phyloP scores from a whole-genome alignment of 2,329 filamentous ascomycete species.

The Aspergillus sp. region DNA sequence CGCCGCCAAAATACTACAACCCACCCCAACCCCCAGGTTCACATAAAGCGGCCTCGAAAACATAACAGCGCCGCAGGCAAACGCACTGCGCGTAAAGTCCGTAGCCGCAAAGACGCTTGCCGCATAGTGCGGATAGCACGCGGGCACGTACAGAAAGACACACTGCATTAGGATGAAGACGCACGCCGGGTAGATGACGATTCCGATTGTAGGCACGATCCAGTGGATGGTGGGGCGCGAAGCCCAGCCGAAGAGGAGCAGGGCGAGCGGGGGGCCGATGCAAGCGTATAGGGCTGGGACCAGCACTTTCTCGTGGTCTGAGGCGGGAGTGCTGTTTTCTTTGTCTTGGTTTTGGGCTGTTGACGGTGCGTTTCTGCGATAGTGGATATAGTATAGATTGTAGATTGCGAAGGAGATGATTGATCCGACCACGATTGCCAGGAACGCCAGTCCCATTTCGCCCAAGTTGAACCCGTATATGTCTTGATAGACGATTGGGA shows the following conservation, averaged over 20 bases:
- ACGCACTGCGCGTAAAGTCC: slow-evolving; percentile 35
- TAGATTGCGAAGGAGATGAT: slow-evolving; percentile 57
- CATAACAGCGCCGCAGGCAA: slow-evolving; percentile 43
- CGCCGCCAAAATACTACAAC: slow-evolving; percentile 39
- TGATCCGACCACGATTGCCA: not conserved
- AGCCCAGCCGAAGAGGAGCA: slow-evolving; percentile 55
- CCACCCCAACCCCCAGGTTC: slow-evolving; percentile 33
- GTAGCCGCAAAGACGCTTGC: slow-evolving; percentile 40
- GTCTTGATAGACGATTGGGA: slow-evolving; percentile 5
- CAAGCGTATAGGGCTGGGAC: slow-evolving; percentile 57
- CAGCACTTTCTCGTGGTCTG: slow-evolving; percentile 55
- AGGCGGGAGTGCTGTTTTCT: slow-evolving; percentile 51
- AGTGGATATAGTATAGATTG: slow-evolving; percentile 54
- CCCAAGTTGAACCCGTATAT: not conserved
- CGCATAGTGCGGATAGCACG: slow-evolving; percentile 32
- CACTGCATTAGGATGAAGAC: slow-evolving; percentile 48
- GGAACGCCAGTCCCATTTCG: not conserved
- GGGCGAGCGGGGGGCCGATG: slow-evolving; percentile 59
- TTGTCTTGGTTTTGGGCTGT: slow-evolving; percentile 50
- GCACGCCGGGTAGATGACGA: slow-evolving; percentile 41
- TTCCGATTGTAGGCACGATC: slow-evolving; percentile 43
- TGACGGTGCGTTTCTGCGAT: slow-evolving; percentile 24
- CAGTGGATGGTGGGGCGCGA: slow-evolving; percentile 30
- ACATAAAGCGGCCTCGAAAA: slow-evolving; percentile 32
- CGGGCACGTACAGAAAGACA: slow-evolving; percentile 40